Evolutionary conservation across 306 rosid species (phyloP), one percentile per base, ranked within the genome.

Genomic region (Trifolium subterraneum): DNA sequence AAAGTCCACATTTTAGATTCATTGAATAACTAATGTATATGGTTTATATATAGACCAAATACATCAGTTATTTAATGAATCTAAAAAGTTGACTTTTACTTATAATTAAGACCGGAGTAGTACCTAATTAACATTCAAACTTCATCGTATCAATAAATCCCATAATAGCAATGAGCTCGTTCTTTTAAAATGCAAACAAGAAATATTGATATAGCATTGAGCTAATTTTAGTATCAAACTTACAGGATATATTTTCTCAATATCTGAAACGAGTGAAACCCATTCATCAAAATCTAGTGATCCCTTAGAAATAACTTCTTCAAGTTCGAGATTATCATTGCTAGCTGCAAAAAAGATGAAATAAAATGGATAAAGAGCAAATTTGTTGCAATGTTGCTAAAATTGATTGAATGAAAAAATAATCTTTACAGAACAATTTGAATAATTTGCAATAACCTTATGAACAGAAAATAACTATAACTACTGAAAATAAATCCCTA

Each of bases 261-360:
- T 75, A 70, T 86, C 79, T 7, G 86, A 84, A 83, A 91, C 84
- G 31, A 91, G 88, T 16, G 82, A 76, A 78, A 83, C 77, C 96
- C 93, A 93, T 76, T 77, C 91, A 19, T 88, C 90, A 67, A 90
- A 90, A 73, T 78, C 85, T 59, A 87, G 56, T 58, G 86, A 79
- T 16, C 80, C 84, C 80, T 81, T 45, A 8, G 88, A 62, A 70
- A 84, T 73, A 65, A 63, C 76, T 63, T 84, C 82, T 71, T 69
- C 54, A 73, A 89, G 78, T 51, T 86, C 51, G 63, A 74, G 72
- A 79, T 79, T 84, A 68, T 67, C 85, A 64, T 74, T 79, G n/a
- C 55, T 81, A 70, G 54, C 98, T 90, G 92, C 83, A 74, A 68
- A 45, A 45, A 22, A 22, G 69, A 68, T 8, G 60, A 73, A 66